A percentile compares a stretch with the other conserved stretches of the same genome.
Evolutionary conservation across 805 yeast species (phyloP).

Genomic region (Yarrowia sp.): DNA sequence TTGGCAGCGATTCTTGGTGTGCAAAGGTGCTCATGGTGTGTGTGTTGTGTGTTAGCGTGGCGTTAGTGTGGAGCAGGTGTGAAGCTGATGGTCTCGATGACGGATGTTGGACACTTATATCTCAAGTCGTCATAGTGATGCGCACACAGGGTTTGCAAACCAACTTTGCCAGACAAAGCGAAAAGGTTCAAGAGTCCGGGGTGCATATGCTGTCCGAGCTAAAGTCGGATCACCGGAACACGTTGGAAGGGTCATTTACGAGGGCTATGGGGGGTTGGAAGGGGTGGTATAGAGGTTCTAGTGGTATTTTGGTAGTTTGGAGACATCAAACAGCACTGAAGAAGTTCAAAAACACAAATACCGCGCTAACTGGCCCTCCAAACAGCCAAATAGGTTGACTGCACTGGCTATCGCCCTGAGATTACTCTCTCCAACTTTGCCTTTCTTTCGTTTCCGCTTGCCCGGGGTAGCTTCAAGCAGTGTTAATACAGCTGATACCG

Average conservation of each 20-base stretch:
- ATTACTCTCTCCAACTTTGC: background rate
- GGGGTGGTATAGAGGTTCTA: too few relatives aligned
- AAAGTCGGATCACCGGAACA: constrained; percentile 26
- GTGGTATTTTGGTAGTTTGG: too few relatives aligned
- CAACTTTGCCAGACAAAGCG: constrained; percentile 4
- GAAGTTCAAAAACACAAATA: too few relatives aligned
- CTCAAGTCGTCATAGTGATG: background rate
- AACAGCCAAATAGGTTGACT: constrained; percentile 5
- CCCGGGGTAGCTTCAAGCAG: constrained; percentile 6
- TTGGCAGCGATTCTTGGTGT: constrained; percentile 56
- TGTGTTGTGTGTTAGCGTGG: background rate
- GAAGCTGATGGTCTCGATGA: too few relatives aligned
- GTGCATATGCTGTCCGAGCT: constrained; percentile 23
- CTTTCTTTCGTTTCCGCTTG: constrained; percentile 7
- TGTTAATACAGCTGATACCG: background rate
- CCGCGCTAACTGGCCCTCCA: too few relatives aligned
- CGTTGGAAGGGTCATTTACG: too few relatives aligned
- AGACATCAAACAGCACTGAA: too few relatives aligned
- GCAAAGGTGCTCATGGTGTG: constrained; percentile 47
- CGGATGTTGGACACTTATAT: constrained; percentile 8
- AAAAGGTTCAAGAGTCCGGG: constrained; percentile 25
- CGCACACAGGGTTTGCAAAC: constrained; percentile 24
- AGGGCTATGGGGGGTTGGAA: too few relatives aligned
- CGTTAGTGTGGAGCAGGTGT: background rate
- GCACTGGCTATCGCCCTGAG: background rate